phyloP scores from a whole-genome alignment of 2,329 filamentous ascomycete species.

The Fusarium sp. region DNA sequence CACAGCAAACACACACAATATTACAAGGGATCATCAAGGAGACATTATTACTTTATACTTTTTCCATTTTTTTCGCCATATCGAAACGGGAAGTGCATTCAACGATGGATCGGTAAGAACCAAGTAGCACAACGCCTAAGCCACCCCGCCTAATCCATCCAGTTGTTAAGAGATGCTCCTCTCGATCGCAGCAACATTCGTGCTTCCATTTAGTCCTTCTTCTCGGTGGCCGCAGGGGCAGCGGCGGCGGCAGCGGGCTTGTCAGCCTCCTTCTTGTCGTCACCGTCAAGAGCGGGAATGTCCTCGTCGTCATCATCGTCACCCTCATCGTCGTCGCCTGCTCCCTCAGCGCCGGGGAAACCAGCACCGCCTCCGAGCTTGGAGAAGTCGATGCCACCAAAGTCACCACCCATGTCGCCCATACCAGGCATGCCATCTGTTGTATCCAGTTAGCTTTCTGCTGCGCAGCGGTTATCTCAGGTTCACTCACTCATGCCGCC shows the following conservation, averaged over 20 bases:
- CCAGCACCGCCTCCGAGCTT: constrained; percentile 77
- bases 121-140: constrained; percentile 41
- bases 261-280: constrained; percentile 58
- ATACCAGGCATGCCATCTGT: constrained; percentile 68
- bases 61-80: constrained; percentile 41
- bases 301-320: constrained; percentile 79
- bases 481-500: constrained; percentile 71
- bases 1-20: not conserved
- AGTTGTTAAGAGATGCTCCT: constrained; percentile 36
- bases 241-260: constrained; percentile 43
- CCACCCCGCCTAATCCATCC: constrained; percentile 38
- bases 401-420: constrained; percentile 71
- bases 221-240: constrained; percentile 52
- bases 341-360: constrained; percentile 66
- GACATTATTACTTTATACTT: constrained; percentile 30
- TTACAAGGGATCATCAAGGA: not conserved
- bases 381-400: constrained; percentile 92
- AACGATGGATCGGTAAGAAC: constrained; percentile 38
- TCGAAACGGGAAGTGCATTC: constrained; percentile 37
- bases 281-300: constrained; percentile 84
- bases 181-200: constrained; percentile 27
- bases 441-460: constrained; percentile 9
- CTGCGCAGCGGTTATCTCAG: not conserved
- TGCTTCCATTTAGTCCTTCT: constrained; percentile 51
- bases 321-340: constrained; percentile 61